Conservation (phyloP, 345 rosid genomes). For the Acer negundo region DNA sequence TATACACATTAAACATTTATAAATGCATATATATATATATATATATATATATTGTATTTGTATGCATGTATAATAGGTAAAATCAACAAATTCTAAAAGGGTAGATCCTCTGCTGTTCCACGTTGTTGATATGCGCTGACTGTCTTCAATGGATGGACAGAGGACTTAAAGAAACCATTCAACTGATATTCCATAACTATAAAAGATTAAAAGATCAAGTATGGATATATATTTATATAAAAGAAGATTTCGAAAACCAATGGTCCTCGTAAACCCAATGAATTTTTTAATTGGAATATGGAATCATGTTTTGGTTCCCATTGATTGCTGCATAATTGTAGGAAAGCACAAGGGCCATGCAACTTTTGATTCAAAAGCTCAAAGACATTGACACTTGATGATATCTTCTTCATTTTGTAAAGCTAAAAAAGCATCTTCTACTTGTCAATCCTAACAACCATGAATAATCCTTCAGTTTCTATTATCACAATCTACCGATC, state of each 20-base stretch:
- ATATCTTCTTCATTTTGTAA: neutral
- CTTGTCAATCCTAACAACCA: neutral
- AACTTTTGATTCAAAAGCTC: neutral
- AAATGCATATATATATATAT: neutral
- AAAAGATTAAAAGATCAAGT: neutral
- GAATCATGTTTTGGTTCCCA: conserved; percentile 22
- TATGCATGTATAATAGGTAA: neutral
- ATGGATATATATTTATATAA: neutral
- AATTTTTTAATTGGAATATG: conserved; percentile 14
- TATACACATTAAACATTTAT: neutral
- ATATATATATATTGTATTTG: neutral
- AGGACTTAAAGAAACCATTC: neutral
- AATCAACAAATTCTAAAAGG: neutral
- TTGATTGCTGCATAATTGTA: neutral
- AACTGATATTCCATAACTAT: conserved; percentile 4
- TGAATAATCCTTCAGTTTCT: no score
- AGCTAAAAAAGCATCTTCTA: neutral
- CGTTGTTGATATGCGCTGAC: neutral
- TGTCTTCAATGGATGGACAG: neutral
- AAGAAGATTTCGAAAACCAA: neutral
- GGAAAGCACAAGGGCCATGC: neutral
- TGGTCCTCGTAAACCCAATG: conserved; percentile 22
- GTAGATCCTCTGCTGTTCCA: neutral
- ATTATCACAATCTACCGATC: neutral
- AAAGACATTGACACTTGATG: conserved; percentile 8